Evolutionary conservation across 768 basidiomycete species (phyloP), one percentile per base, ranked within the genome.

Genomic region (Tephrocybe rancida): DNA sequence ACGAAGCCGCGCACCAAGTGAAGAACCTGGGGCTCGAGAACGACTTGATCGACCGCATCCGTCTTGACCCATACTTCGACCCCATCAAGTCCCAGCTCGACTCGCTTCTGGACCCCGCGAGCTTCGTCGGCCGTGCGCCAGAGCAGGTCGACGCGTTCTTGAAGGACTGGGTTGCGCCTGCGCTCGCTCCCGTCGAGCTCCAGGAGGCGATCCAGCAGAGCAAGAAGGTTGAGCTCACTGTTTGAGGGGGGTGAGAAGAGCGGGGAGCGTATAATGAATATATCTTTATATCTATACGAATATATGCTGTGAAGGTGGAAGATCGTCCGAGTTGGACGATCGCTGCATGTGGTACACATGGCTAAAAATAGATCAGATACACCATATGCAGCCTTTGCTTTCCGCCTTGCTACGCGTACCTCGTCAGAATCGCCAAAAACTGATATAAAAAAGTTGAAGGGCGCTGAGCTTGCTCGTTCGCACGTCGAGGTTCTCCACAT

Each of bases 21-120:
- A 99, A 98, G 73, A 80, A 95, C 52, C 84, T 96, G 49, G 97
- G 97, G 3, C 81, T 92, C 18, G 90, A 94, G 73, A 98, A 99
- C 71, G 96, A 99, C 70, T 78, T 99, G 27, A 95, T 99, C 64
- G 90, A 90, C 46, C 85, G 97, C 44, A 82, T 98, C 56, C 82
- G 82, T 52, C 71, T 71, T 39, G 90, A 95, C 65, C 57, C 78
- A n/a, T 98, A 95, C 77, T 98, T 98, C 68, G 84, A 87, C 67
- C 85, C 90, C 9, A 94, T 98, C 73, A 88, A 88, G 63, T 76
- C 65, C 45, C 82, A 95, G 43, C 78, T 98, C 45, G 92, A 93
- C 37, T 71, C 64, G 32, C 70, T 98, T 60, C 76, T 99, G 55
- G 87, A 98, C 44, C 94, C 97, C 25, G 72, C 72, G 58, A 95